These are phyloP conservation scores for Paramecium primaurelia DNA, from an alignment of 73 alveolate genomes.

Conservation along the genomic window DNA sequence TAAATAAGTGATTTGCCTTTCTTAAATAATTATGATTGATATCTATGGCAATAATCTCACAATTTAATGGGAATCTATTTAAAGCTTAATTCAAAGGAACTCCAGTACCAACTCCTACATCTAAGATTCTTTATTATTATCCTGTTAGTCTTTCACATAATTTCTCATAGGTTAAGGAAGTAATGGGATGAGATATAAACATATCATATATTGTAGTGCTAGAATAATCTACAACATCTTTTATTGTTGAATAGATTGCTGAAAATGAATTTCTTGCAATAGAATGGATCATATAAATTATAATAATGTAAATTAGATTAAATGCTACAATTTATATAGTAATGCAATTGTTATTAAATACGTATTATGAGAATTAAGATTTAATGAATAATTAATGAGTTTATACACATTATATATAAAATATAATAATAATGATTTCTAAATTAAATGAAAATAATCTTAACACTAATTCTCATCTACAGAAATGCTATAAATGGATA, in stretches of 20 bases:
- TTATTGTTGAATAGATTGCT: neutral
- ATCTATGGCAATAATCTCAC: neutral
- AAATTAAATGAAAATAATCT: neutral
- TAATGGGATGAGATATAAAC: slow-evolving; percentile 17
- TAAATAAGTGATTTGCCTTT: neutral
- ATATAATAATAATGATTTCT: neutral
- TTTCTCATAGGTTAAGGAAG: neutral
- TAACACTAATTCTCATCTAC: neutral
- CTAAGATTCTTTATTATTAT: neutral
- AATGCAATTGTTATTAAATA: neutral
- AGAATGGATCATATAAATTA: neutral
- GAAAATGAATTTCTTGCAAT: neutral
- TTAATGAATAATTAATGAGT: neutral
- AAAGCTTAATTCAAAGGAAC: neutral
- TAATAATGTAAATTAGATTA: neutral
- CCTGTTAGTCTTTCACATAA: neutral
- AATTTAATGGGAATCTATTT: neutral
- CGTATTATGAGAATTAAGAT: neutral
- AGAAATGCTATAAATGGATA: neutral
- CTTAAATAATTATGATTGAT: neutral
- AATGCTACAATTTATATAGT: neutral
- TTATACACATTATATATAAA: neutral
- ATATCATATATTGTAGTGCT: neutral
- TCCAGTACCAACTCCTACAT: slow-evolving; percentile 43
- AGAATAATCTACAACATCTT: neutral